Conservation (phyloP, 2,329 filamentous ascomycete species). For the Tolypocladium cylindrosporum region DNA sequence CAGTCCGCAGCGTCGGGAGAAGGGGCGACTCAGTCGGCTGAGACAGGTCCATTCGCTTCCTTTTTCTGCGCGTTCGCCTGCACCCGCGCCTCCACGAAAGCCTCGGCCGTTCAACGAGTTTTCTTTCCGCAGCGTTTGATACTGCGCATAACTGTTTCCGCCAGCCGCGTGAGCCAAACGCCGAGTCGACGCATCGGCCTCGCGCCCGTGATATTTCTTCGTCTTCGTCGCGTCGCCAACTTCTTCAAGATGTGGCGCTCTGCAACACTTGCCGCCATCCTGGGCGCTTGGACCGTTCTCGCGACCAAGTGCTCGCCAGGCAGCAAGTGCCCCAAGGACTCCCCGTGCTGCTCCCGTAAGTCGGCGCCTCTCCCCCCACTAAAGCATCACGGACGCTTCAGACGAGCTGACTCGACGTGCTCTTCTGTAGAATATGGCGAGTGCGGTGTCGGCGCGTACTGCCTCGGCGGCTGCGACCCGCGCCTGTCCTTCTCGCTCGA, state of each 20-base stretch:
- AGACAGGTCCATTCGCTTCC: neutral
- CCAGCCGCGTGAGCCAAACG: neutral
- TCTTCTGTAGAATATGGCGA: slow-evolving; percentile 66
- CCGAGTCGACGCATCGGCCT: neutral
- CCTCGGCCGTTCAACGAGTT: neutral
- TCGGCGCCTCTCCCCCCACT: slow-evolving; percentile 11
- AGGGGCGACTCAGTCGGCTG: neutral
- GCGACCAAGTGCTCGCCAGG: slow-evolving; percentile 33
- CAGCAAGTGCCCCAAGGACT: slow-evolving; percentile 57
- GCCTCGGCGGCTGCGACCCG: slow-evolving; percentile 89
- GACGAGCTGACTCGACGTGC: neutral
- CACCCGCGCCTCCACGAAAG: neutral
- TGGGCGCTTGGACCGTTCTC: slow-evolving; percentile 19
- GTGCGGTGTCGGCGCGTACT: slow-evolving; percentile 91
- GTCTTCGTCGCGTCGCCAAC: neutral
- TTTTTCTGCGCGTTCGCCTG: too few species aligned
- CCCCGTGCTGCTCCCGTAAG: slow-evolving; percentile 76
- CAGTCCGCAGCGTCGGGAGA: neutral
- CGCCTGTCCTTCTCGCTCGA: slow-evolving; percentile 73
- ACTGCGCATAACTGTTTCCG: neutral
- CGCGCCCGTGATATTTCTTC: too few species aligned
- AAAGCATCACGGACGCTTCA: neutral
- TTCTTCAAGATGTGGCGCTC: slow-evolving; percentile 20
- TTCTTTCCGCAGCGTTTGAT: too few species aligned
- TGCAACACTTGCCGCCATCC: slow-evolving; percentile 18